A percentile compares a stretch with the other conserved stretches of the same genome.
These are phyloP conservation scores for Pichia heedii DNA, from an alignment of 805 yeast species.

Conservation along the genomic window DNA sequence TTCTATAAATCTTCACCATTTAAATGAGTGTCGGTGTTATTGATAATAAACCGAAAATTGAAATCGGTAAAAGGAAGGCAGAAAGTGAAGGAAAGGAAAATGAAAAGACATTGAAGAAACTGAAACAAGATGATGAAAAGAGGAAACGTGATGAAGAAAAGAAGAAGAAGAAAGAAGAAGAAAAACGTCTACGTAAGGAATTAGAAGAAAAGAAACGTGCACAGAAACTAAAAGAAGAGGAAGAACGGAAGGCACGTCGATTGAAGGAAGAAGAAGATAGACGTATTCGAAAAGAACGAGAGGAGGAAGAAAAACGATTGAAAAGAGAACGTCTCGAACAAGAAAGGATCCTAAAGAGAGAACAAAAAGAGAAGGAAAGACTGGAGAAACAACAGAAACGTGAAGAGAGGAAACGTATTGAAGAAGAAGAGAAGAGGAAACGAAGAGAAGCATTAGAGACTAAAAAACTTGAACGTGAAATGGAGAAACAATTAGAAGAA, in stretches of 20 bases:
- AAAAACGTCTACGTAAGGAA: neutral
- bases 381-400: conserved; percentile 5
- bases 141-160: neutral
- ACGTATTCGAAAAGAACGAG: neutral
- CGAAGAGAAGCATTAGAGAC: conserved; percentile 12
- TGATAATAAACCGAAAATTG: neutral
- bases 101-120: neutral
- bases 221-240: neutral
- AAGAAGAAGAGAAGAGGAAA: conserved; percentile 11
- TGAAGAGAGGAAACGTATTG: conserved; percentile 2
- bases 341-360: conserved; percentile 10
- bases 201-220: neutral
- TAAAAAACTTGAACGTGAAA: conserved; percentile 17
- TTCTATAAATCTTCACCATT: too few relatives aligned
- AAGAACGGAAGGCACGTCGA: neutral
- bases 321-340: conserved; percentile 2
- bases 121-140: neutral
- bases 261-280: conserved; percentile 1
- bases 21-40: neutral
- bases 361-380: conserved; percentile 20
- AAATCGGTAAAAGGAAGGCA: neutral
- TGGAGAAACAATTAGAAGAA: conserved; percentile 18
- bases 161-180: neutral
- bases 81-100: neutral
- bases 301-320: conserved; percentile 2